A percentile compares a stretch with the other conserved stretches of the same genome.
These are phyloP conservation scores for Diaporthe ampelina DNA, from an alignment of 2,329 filamentous ascomycete genomes.

Conservation along the genomic window DNA sequence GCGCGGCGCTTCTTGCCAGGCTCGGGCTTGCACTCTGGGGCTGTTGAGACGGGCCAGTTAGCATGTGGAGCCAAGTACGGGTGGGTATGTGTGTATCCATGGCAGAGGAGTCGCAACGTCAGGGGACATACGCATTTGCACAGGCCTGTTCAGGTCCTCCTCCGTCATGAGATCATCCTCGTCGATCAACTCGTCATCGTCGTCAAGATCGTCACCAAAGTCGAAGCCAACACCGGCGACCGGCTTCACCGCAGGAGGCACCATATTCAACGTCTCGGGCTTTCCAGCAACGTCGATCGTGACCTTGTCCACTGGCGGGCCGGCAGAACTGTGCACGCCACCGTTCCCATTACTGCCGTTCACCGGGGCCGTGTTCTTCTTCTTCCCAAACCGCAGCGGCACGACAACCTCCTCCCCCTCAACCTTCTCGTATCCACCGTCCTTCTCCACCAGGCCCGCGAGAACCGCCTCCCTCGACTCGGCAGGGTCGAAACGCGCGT, in stretches of 20 bases:
- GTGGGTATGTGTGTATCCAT: background rate
- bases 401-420: slow-evolving; percentile 72
- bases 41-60: slow-evolving; percentile 56
- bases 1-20: slow-evolving; percentile 89
- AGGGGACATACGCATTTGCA: slow-evolving; percentile 80
- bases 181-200: slow-evolving; percentile 89
- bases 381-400: slow-evolving; percentile 74
- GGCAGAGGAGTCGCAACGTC: background rate
- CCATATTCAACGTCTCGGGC: slow-evolving; percentile 52
- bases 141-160: slow-evolving; percentile 82
- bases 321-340: slow-evolving; percentile 48
- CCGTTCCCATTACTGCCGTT: slow-evolving; percentile 17
- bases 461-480: slow-evolving; percentile 86
- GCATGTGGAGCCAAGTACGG: slow-evolving; percentile 34
- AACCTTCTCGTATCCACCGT: slow-evolving; percentile 80
- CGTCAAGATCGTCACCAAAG: slow-evolving; percentile 67
- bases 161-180: slow-evolving; percentile 90
- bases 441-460: slow-evolving; percentile 78
- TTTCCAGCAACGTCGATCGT: slow-evolving; percentile 55
- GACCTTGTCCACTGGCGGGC: slow-evolving; percentile 49
- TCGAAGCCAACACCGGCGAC: slow-evolving; percentile 75
- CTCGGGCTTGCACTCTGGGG: slow-evolving; percentile 89
- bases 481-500: slow-evolving; percentile 67
- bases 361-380: slow-evolving; percentile 61
- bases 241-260: slow-evolving; percentile 57